These are phyloP conservation scores for Zostera marina DNA, from an alignment of 116 monocot genomes.

Conservation along the genomic window DNA sequence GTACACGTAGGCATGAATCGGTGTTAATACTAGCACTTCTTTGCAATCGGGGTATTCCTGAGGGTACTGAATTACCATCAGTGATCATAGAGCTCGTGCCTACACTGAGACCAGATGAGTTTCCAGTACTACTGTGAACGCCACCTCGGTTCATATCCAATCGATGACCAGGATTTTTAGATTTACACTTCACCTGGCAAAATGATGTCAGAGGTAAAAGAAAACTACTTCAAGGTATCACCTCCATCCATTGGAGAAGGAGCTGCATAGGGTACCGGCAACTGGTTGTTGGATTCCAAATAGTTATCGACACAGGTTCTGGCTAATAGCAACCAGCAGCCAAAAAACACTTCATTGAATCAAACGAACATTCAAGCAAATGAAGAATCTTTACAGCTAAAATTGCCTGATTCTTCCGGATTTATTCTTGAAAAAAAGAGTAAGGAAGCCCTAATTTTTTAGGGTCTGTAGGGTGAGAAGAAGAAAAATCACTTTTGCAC, in stretches of 20 bases:
- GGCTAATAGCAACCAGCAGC: not conserved
- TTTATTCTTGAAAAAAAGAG: not conserved
- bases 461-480: not conserved
- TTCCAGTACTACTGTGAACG: constrained; percentile 36
- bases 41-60: constrained; percentile 54
- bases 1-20: constrained; percentile 43
- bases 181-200: constrained; percentile 19
- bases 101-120: constrained; percentile 67
- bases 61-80: constrained; percentile 67
- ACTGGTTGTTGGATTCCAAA: constrained; percentile 22
- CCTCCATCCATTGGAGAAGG: constrained; percentile 7
- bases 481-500: not conserved
- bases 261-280: constrained; percentile 8
- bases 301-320: constrained; percentile 13
- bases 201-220: constrained; percentile 20
- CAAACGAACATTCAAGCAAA: not conserved
- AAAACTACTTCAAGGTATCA: constrained; percentile 5
- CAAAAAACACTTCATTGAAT: not conserved
- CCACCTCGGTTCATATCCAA: constrained; percentile 43
- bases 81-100: constrained; percentile 81
- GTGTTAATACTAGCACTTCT: constrained; percentile 61
- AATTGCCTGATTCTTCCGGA: not conserved
- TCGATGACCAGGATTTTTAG: constrained; percentile 7
- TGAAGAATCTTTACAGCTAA: not conserved
- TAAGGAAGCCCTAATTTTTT: constrained; percentile 1